Evolutionary conservation across 495 filamentous ascomycete species (phyloP).

Genomic region (Penicillium pulvis): DNA sequence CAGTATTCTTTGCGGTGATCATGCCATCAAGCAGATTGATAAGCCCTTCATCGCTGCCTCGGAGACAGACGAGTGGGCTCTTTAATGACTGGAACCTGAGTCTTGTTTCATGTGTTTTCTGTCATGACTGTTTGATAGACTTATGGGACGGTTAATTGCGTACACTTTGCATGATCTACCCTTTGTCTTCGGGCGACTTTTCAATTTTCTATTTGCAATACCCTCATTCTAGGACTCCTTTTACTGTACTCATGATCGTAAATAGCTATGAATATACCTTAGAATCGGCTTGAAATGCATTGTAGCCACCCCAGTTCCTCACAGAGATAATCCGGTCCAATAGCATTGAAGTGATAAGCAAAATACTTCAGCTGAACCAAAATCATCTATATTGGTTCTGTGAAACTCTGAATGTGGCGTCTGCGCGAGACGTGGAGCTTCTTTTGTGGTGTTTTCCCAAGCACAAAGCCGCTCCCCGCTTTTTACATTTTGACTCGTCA

Average conservation of each 20-base stretch:
- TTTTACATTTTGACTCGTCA: not conserved
- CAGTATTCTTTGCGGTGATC: slow-evolving; percentile 84
- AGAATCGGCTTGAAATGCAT: not conserved
- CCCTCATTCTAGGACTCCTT: slow-evolving; percentile 2
- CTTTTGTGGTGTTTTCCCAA: slow-evolving; percentile 5
- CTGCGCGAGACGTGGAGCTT: slow-evolving; percentile 7
- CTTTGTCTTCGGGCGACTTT: not conserved
- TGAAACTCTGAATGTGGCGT: slow-evolving; percentile 1
- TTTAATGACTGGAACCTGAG: slow-evolving; percentile 46
- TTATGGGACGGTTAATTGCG: not conserved
- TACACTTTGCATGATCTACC: not conserved
- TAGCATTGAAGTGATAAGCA: not conserved
- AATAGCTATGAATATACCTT: slow-evolving; percentile 5
- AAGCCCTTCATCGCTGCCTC: slow-evolving; percentile 78
- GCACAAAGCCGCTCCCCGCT: slow-evolving; percentile 5
- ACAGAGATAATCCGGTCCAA: not conserved
- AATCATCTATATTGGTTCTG: not conserved
- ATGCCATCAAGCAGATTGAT: slow-evolving; percentile 89
- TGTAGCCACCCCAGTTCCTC: not conserved
- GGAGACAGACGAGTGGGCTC: slow-evolving; percentile 84
- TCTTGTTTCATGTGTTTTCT: not conserved
- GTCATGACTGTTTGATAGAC: not conserved
- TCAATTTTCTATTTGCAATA: not conserved
- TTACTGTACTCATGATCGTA: not conserved
- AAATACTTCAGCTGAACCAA: not conserved